Evolutionary conservation across 179 eudicot genomes (phyloP).

Genomic region (Gypsophila paniculata): DNA sequence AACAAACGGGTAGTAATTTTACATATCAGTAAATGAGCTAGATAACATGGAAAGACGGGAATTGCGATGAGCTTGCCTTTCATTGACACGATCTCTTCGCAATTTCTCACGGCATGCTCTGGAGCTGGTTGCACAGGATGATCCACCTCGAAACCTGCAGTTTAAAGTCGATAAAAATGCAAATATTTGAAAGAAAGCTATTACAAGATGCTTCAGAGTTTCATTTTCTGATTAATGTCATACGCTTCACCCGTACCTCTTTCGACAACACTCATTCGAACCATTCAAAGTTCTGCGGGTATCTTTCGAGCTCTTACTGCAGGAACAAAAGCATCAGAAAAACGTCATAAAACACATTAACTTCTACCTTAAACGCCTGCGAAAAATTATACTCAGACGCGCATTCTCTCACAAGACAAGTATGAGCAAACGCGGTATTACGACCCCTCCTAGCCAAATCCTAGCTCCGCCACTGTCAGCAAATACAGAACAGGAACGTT

Average conservation of each 20-base stretch:
- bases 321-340: not conserved
- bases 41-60: not conserved
- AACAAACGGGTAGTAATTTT: not conserved
- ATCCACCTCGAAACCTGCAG: conserved; percentile 38
- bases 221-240: not conserved
- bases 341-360: no score
- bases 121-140: conserved; percentile 36
- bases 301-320: conserved; percentile 23
- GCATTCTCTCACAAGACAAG: no score
- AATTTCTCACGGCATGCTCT: conserved; percentile 59
- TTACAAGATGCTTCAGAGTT: not conserved
- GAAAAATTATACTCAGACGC: not conserved
- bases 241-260: conserved; percentile 18
- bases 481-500: not conserved
- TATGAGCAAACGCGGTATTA: no score
- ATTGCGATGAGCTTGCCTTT: conserved; percentile 29
- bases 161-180: not conserved
- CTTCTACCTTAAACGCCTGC: no score
- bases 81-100: conserved; percentile 50
- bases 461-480: not conserved
- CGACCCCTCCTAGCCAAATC: not conserved
- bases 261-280: conserved; percentile 12
- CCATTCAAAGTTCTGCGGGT: conserved; percentile 7
- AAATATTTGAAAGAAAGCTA: not conserved
- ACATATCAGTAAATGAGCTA: not conserved